phyloP scores from a whole-genome alignment of 1,284 basidiomycete species.

The Moesziomyces sp. region DNA sequence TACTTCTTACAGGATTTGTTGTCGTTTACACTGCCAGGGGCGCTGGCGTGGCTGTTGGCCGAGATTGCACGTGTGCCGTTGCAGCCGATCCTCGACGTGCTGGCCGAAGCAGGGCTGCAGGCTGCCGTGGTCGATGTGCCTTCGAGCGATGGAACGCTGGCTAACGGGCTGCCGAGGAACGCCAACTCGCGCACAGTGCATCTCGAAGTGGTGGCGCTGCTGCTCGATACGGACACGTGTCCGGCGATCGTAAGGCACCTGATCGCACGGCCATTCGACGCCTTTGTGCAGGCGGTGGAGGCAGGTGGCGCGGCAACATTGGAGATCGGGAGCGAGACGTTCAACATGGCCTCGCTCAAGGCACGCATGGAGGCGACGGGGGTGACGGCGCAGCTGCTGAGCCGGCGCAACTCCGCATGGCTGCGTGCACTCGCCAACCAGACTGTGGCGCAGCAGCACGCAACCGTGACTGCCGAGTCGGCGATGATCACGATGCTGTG shows the following conservation, averaged over 20 bases:
- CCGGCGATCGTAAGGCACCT: slow-evolving; percentile 22
- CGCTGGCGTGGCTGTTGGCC: slow-evolving; percentile 63
- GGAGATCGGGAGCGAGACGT: slow-evolving; percentile 27
- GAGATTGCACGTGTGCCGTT: slow-evolving; percentile 30
- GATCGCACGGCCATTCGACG: slow-evolving; percentile 13
- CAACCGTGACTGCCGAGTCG: neutral
- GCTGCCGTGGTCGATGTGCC: slow-evolving; percentile 23
- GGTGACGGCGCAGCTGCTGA: slow-evolving; percentile 13
- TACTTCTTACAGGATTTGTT: slow-evolving; percentile 72
- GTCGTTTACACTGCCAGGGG: slow-evolving; percentile 71
- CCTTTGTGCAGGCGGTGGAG: slow-evolving; percentile 15
- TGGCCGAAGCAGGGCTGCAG: slow-evolving; percentile 16
- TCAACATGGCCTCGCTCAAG: slow-evolving; percentile 18
- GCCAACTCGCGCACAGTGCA: slow-evolving; percentile 26
- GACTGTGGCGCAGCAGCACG: neutral
- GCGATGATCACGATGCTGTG: slow-evolving; percentile 2
- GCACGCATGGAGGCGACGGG: slow-evolving; percentile 29
- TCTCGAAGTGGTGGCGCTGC: slow-evolving; percentile 33
- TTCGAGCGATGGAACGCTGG: slow-evolving; percentile 25
- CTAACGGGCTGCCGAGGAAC: slow-evolving; percentile 27
- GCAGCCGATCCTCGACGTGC: slow-evolving; percentile 22
- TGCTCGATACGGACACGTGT: slow-evolving; percentile 38
- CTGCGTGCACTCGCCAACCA: slow-evolving; percentile 3
- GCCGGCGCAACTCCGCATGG: slow-evolving; percentile 8
- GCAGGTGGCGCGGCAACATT: neutral